A percentile compares a stretch with the other conserved stretches of the same genome.
These are phyloP conservation scores for Leccinum aurantiacum DNA, from an alignment of 768 basidiomycete genomes.

Conservation along the genomic window DNA sequence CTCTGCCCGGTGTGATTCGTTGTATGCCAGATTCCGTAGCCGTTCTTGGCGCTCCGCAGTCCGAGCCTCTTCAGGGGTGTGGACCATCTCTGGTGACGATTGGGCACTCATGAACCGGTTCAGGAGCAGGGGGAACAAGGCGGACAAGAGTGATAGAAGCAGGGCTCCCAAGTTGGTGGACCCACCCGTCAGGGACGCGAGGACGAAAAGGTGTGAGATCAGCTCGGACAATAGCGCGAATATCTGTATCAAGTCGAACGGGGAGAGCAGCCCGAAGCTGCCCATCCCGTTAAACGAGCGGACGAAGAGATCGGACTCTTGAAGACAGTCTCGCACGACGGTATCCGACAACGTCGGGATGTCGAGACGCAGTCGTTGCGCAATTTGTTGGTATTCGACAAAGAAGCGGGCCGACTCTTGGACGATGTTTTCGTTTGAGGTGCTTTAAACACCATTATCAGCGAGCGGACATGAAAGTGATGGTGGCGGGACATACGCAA, in stretches of 20 bases:
- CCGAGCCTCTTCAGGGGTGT: conserved; percentile 56
- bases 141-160: conserved; percentile 59
- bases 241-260: conserved; percentile 75
- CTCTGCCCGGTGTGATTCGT: conserved; percentile 76
- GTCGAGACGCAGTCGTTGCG: conserved; percentile 74
- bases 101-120: conserved; percentile 47
- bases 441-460: conserved; percentile 37
- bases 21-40: conserved; percentile 73
- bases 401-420: conserved; percentile 70
- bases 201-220: conserved; percentile 65
- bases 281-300: conserved; percentile 74
- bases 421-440: conserved; percentile 70
- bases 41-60: conserved; percentile 71
- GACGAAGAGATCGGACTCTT: conserved; percentile 83
- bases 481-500: conserved; percentile 58
- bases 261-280: conserved; percentile 77
- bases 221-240: conserved; percentile 72
- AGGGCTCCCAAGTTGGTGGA: conserved; percentile 56
- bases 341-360: conserved; percentile 78
- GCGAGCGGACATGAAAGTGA: conserved; percentile 14
- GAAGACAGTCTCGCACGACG: conserved; percentile 70
- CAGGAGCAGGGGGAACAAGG: conserved; percentile 57
- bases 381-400: conserved; percentile 77
- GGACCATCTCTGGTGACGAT: conserved; percentile 43
- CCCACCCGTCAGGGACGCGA: conserved; percentile 59